These are phyloP conservation scores for Neurospora terricola DNA, from an alignment of 495 filamentous ascomycete genomes.

Conservation along the genomic window DNA sequence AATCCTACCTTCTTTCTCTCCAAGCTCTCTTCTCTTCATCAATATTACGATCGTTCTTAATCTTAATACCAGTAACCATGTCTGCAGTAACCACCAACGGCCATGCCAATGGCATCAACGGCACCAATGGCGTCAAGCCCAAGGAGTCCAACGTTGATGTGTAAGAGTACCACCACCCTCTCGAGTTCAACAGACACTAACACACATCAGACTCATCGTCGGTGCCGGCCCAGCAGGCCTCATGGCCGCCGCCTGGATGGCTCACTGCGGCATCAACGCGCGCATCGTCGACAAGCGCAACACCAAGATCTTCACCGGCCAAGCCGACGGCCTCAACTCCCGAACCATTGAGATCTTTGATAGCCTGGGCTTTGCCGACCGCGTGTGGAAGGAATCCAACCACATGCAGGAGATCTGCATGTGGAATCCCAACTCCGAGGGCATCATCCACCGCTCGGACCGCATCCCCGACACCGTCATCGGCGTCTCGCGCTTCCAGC, in stretches of 20 bases:
- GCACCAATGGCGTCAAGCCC: not conserved
- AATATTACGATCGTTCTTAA: not conserved
- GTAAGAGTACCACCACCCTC: conserved; percentile 8
- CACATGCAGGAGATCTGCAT: conserved; percentile 39
- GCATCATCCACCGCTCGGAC: conserved; percentile 42
- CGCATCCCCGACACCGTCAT: conserved; percentile 42
- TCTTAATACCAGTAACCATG: not conserved
- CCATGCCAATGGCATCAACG: not conserved
- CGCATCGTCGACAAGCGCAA: conserved; percentile 52
- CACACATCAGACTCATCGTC: conserved; percentile 36
- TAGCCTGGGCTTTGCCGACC: conserved; percentile 53
- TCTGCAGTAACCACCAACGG: not conserved
- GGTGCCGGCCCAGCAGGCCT: conserved; percentile 59
- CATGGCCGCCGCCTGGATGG: conserved; percentile 55
- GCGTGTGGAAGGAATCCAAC: conserved; percentile 49
- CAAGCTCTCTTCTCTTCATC: not conserved
- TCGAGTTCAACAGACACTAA: not conserved
- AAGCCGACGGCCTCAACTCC: conserved; percentile 19
- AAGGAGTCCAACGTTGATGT: conserved; percentile 25
- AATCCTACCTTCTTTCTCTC: not conserved
- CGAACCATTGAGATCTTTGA: conserved; percentile 59
- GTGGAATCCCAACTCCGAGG: conserved; percentile 39
- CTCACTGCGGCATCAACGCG: conserved; percentile 47
- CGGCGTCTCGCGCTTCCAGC: conserved; percentile 42
- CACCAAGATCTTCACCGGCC: conserved; percentile 18